A percentile compares a stretch with the other conserved stretches of the same genome.
Conservation (phyloP, 75 land plant genomes). For the Isoetes taiwanensis region DNA sequence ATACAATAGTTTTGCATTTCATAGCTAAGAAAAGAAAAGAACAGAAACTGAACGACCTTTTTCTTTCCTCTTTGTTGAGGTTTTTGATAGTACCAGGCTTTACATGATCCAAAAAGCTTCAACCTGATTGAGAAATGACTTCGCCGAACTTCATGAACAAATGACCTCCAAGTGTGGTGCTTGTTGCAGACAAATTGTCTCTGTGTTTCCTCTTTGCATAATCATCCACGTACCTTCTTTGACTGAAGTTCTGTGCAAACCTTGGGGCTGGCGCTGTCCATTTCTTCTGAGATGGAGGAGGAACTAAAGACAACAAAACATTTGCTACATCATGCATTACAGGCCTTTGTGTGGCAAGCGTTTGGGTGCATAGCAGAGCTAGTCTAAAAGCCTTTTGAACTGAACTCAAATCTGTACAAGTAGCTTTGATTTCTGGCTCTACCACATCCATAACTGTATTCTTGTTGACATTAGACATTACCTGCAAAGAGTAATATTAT, state of each 20-base stretch:
- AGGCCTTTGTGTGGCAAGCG: constrained; percentile 64
- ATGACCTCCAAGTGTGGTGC: constrained; percentile 64
- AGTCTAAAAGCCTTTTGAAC: constrained; percentile 82
- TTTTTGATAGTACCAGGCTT: no score
- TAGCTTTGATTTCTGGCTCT: constrained; percentile 52
- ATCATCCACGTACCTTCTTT: constrained; percentile 44
- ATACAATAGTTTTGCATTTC: no score
- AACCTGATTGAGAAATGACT: constrained; percentile 81
- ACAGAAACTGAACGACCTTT: no score
- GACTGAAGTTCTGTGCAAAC: constrained; percentile 10
- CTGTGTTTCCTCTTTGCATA: constrained; percentile 46
- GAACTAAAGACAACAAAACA: constrained; percentile 41
- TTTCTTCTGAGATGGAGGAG: constrained; percentile 15
- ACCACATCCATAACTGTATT: constrained; percentile 74
- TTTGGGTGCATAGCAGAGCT: constrained; percentile 80
- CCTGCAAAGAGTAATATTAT: constrained; percentile 27
- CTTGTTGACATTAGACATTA: constrained; percentile 53
- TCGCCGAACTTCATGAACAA: constrained; percentile 76
- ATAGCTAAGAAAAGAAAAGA: no score
- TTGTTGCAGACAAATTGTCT: constrained; percentile 39
- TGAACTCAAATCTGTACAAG: constrained; percentile 54
- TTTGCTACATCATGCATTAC: constrained; percentile 91
- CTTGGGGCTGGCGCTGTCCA: not conserved
- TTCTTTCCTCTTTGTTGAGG: no score
- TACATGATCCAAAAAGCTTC: no score